Conservation (phyloP, 768 basidiomycete genomes). For the Holtermannia corniformis region DNA sequence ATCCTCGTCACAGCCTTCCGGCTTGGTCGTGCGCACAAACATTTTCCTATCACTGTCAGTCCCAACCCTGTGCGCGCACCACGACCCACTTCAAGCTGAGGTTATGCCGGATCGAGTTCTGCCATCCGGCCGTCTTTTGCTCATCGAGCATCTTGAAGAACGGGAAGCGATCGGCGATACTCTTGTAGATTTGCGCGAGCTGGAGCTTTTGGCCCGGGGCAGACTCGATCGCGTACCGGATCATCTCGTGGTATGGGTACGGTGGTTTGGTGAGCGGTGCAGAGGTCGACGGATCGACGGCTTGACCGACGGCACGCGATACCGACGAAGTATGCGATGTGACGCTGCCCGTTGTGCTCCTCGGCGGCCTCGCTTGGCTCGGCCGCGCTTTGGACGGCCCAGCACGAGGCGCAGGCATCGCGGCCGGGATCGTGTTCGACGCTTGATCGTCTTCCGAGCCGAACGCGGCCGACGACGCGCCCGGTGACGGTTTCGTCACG, state of each 20-base stretch:
- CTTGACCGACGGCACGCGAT: no score
- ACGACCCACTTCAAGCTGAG: conserved; percentile 36
- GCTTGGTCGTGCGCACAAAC: conserved; percentile 35
- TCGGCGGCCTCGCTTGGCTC: no score
- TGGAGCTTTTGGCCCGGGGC: conserved; percentile 24
- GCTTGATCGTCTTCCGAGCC: conserved; percentile 11
- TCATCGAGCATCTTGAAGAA: conserved; percentile 33
- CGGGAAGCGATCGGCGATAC: conserved; percentile 31
- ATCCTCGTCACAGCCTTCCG: conserved; percentile 34
- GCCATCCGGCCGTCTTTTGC: conserved; percentile 38
- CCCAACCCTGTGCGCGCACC: background rate
- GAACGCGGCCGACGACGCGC: no score
- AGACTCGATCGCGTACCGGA: conserved; percentile 28
- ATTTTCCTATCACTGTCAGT: conserved; percentile 22
- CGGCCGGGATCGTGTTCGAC: conserved; percentile 5
- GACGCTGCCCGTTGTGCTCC: no score
- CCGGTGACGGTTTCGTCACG: conserved; percentile 16
- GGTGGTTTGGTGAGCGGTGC: conserved; percentile 20
- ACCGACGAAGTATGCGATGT: no score
- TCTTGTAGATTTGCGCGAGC: conserved; percentile 25
- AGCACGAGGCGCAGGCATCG: no score
- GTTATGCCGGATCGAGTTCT: conserved; percentile 43
- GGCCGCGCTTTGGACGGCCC: no score
- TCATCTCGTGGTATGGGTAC: conserved; percentile 34
- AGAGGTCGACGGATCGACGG: background rate